Base-by-base conservation (phyloP, 371 early-diverging fungal species). In the Mucor plumbeus region DNA sequence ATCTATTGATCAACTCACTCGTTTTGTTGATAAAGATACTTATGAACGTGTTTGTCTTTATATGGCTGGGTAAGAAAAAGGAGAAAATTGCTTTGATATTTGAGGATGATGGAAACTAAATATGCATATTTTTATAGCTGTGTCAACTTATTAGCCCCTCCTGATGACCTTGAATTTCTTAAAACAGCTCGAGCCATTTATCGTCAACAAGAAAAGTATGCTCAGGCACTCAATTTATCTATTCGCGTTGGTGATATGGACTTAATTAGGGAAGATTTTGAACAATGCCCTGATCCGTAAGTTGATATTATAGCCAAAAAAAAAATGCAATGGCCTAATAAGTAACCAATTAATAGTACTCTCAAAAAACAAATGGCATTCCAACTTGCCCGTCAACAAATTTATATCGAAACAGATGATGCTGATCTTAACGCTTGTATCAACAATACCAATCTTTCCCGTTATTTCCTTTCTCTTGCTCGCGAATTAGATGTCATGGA, bases 21-120 rank as follows among this genome's bases (percentile, higher is more conserved):
- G 82, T 31, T 92, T 88, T 78, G 96, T 96, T 26, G 96, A 96
- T 83, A 92, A 92, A 78, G 88, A 97, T 64, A 96, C 94, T 4
- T 97, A 92, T 79, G 87, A 88, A 67, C 91, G 99, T 48, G 97
- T 98, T n/a, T 96, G 98, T 72, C 82, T 94, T 43, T 99, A 99
- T 79, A 93, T 99, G 86, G 76, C 92, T 53, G 90, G 94, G 94
- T 94, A 85, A 38, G 69, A 36, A n/a, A 38, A 38, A 38, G 11
- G 38, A 38, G 11, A 7, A 34, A 0, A 3, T 26, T 26, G 26
- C 26, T 26, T 26, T 26, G 26, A 26, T 26, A 26, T 26, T 26
- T 9, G 54, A 7, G 26, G 3, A 13, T 7, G 34, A 15, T 9
- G 10, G 57, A 17, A 1, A 15, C 36, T 36, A 31, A 35, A 17